Evolutionary conservation across 768 basidiomycete species (phyloP).

Genomic region (Tylopilus sp.): DNA sequence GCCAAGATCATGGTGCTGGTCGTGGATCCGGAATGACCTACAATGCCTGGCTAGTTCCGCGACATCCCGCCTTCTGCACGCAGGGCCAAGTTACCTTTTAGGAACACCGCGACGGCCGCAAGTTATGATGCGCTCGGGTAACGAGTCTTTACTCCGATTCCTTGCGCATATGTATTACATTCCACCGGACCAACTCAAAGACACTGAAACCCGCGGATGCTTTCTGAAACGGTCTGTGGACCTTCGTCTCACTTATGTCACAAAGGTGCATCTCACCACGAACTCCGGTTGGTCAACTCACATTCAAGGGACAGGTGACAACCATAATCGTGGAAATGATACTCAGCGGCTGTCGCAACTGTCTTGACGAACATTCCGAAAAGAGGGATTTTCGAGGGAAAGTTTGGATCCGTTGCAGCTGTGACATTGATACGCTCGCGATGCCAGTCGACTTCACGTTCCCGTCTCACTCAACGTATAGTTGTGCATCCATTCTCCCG

Average conservation of each 20-base stretch:
- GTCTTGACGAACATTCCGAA: background rate
- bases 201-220: background rate
- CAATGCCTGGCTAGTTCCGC: background rate
- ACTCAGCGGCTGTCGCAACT: background rate
- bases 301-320: background rate
- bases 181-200: background rate
- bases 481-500: too few relatives aligned
- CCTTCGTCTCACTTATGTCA: conserved; percentile 1
- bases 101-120: background rate
- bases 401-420: background rate
- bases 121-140: background rate
- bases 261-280: background rate
- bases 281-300: background rate
- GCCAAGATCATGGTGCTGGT: conserved; percentile 15
- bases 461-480: too few relatives aligned
- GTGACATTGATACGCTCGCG: too few relatives aligned
- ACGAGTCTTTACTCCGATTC: background rate
- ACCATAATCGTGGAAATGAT: background rate
- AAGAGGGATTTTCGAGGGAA: background rate
- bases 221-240: conserved; percentile 2
- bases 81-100: conserved; percentile 4
- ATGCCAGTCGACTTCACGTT: too few relatives aligned
- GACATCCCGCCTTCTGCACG: background rate
- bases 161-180: background rate
- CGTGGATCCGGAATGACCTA: background rate